These are phyloP conservation scores for Epichloe amarillans DNA, from an alignment of 2,329 filamentous ascomycete genomes.

Conservation along the genomic window DNA sequence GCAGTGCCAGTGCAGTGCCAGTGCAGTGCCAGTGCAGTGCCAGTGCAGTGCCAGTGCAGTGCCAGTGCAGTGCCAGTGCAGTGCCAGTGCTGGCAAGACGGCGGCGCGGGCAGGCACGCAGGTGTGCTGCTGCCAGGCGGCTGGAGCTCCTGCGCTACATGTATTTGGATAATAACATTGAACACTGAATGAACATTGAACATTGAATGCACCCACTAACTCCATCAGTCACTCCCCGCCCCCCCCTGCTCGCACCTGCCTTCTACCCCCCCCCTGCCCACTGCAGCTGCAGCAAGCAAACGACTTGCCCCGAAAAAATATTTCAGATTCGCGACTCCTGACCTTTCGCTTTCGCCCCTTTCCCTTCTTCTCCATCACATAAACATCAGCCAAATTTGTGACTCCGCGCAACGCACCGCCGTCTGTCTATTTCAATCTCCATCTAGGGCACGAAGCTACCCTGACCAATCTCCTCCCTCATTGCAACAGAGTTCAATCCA, in stretches of 20 bases:
- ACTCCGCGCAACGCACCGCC: conserved; percentile 34
- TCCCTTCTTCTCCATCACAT: conserved; percentile 28
- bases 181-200: neutral
- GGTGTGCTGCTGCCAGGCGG: neutral
- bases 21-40: too few relatives aligned
- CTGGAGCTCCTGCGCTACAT: neutral
- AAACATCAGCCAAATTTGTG: conserved; percentile 29
- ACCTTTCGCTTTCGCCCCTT: conserved; percentile 14
- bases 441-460: conserved; percentile 88
- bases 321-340: conserved; percentile 25
- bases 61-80: neutral
- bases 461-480: conserved; percentile 44
- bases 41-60: neutral
- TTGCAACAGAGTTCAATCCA: conserved; percentile 58
- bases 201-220: neutral
- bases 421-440: conserved; percentile 30
- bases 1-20: neutral
- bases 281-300: conserved; percentile 4
- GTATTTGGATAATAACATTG: neutral
- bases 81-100: too few relatives aligned
- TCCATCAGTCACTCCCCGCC: too few relatives aligned
- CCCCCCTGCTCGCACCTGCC: conserved; percentile 2
- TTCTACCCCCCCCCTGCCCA: conserved; percentile 3
- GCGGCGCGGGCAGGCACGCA: neutral
- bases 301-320: conserved; percentile 19